Conservation (phyloP, 768 basidiomycete genomes). For the Antrodiella citrinella region DNA sequence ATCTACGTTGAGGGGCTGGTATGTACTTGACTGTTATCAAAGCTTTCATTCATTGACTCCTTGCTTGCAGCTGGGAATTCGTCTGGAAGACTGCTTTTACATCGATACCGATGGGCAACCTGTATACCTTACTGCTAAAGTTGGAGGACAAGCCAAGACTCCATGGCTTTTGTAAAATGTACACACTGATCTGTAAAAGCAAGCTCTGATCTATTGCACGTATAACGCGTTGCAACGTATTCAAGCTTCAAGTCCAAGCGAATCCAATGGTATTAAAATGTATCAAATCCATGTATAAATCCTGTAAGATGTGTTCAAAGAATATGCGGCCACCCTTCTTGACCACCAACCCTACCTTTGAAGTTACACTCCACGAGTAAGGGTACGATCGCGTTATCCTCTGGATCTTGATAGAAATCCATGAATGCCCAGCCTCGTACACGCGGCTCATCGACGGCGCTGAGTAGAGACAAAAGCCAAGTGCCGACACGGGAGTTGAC, state of each 20-base stretch:
- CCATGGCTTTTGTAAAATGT: constrained; percentile 30
- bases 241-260: background rate
- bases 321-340: constrained; percentile 8
- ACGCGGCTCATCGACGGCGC: constrained; percentile 6
- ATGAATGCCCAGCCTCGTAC: constrained; percentile 53
- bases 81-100: constrained; percentile 80
- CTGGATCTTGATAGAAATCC: constrained; percentile 64
- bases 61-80: constrained; percentile 53
- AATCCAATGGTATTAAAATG: background rate
- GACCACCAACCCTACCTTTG: constrained; percentile 28
- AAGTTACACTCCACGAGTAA: constrained; percentile 77
- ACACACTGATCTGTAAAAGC: too few relatives aligned
- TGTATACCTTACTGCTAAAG: constrained; percentile 53
- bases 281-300: too few relatives aligned
- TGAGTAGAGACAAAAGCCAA: constrained; percentile 59
- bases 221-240: background rate
- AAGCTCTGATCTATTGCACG: background rate
- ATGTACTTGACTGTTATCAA: constrained; percentile 8
- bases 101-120: constrained; percentile 46
- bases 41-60: constrained; percentile 3
- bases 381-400: constrained; percentile 43
- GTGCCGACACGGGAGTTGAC: constrained; percentile 68
- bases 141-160: constrained; percentile 48
- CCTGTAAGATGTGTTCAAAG: too few relatives aligned
- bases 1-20: constrained; percentile 67